These are phyloP conservation scores for Paxillus ammoniavirescens DNA, from an alignment of 768 basidiomycete species.

Conservation along the genomic window DNA sequence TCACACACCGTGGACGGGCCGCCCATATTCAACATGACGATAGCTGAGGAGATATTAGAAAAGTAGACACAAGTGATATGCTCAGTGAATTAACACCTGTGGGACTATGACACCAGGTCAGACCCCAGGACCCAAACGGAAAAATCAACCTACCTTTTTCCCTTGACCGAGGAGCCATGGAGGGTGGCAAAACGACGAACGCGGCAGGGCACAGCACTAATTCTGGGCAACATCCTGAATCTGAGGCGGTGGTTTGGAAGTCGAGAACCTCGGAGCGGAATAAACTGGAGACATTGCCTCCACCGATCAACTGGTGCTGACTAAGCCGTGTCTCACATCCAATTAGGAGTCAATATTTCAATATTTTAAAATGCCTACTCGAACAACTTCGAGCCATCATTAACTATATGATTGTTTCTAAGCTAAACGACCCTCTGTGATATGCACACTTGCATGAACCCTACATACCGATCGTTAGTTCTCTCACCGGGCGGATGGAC, in stretches of 20 bases:
- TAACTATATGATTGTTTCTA: neutral
- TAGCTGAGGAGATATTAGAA: conserved; percentile 44
- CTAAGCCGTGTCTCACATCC: conserved; percentile 10
- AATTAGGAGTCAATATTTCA: too few species aligned
- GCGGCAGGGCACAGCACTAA: conserved; percentile 20
- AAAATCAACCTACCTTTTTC: conserved; percentile 41
- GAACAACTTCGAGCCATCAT: neutral
- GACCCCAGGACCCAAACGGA: neutral
- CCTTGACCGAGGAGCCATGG: conserved; percentile 35
- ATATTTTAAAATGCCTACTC: too few species aligned
- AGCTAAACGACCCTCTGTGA: conserved; percentile 4
- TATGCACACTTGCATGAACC: neutral
- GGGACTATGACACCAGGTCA: conserved; percentile 42
- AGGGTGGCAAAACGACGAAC: conserved; percentile 46
- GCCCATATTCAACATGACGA: conserved; percentile 99
- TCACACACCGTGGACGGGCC: conserved; percentile 83
- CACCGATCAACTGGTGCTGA: conserved; percentile 4
- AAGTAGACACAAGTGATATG: conserved; percentile 12
- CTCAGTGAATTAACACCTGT: conserved; percentile 46
- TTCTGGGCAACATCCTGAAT: conserved; percentile 31
- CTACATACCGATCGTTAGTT: neutral
- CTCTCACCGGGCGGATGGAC: conserved; percentile 1
- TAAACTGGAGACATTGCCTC: neutral
- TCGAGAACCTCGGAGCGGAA: neutral
- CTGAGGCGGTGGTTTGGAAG: neutral